A percentile compares a stretch with the other conserved stretches of the same genome.
phyloP scores from a whole-genome alignment of 352 stramenopile species.

The Pythium phragmitis region DNA sequence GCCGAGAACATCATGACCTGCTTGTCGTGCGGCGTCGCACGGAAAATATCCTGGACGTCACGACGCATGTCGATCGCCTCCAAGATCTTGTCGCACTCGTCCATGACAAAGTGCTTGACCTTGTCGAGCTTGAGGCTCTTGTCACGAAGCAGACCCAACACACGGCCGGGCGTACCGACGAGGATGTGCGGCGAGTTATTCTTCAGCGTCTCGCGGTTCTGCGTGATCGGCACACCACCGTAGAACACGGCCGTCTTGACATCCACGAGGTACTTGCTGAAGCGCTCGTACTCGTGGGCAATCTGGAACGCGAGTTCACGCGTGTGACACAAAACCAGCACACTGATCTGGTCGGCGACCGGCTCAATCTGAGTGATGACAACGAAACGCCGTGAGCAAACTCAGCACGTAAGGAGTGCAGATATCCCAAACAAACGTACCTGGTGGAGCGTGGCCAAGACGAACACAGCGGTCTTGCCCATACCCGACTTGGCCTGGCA shows the following conservation, averaged over 20 bases:
- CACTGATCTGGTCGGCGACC: constrained; percentile 91
- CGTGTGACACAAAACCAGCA: constrained; percentile 99
- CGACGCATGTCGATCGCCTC: constrained; percentile 98
- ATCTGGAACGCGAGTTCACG: constrained; percentile 99
- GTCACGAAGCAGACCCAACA: constrained; percentile 87
- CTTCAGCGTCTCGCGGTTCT: constrained; percentile 97
- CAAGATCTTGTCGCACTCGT: constrained; percentile 99
- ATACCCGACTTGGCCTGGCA: constrained; percentile 99
- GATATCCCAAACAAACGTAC: constrained; percentile 40
- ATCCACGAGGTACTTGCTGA: constrained; percentile 98
- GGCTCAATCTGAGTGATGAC: constrained; percentile 67
- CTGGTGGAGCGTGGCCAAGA: constrained; percentile 99
- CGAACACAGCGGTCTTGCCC: constrained; percentile 99
- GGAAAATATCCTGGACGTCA: constrained; percentile 99
- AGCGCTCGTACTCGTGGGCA: constrained; percentile 99
- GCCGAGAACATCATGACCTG: constrained; percentile 99
- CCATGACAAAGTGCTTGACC: constrained; percentile 99
- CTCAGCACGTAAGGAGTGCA: background rate
- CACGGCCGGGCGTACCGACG: constrained; percentile 97
- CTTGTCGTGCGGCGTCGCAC: constrained; percentile 98
- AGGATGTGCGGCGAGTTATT: constrained; percentile 96
- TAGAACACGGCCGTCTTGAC: constrained; percentile 98
- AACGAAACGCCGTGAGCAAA: background rate
- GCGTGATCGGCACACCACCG: constrained; percentile 93
- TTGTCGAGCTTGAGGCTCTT: constrained; percentile 98